Percentiles rank a stretch among this genome's conserved stretches.
phyloP scores from a whole-genome alignment of 1,284 basidiomycete species.

The Puccinia triticina region DNA sequence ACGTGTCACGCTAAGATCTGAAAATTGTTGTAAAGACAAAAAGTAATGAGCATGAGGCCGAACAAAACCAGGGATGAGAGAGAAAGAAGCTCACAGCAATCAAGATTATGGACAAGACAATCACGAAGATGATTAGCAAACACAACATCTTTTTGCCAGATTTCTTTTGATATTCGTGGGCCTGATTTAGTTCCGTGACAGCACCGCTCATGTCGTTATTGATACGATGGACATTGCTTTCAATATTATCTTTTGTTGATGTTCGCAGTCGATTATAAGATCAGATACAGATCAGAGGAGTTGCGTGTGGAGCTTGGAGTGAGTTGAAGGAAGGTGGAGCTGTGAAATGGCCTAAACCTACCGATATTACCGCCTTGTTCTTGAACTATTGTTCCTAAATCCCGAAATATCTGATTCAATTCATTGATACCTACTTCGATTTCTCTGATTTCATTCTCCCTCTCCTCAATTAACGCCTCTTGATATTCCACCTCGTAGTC shows the following conservation, averaged over 20 bases:
- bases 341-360: conserved; percentile 61
- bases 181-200: conserved; percentile 82
- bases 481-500: conserved; percentile 93
- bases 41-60: neutral
- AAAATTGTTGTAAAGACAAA: neutral
- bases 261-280: neutral
- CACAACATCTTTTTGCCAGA: conserved; percentile 88
- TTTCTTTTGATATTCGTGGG: conserved; percentile 91
- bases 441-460: conserved; percentile 90
- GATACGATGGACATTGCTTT: conserved; percentile 87
- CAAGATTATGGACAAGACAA: conserved; percentile 86
- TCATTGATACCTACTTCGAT: conserved; percentile 98
- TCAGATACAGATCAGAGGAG: too few species aligned
- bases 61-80: neutral
- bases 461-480: conserved; percentile 91
- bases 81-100: conserved; percentile 72
- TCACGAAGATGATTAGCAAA: conserved; percentile 76
- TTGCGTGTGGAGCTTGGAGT: neutral
- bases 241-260: conserved; percentile 79
- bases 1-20: neutral
- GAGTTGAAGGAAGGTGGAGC: conserved; percentile 10
- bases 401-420: conserved; percentile 93
- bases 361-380: conserved; percentile 95
- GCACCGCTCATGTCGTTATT: conserved; percentile 81
- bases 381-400: conserved; percentile 88